These are phyloP conservation scores for Claviceps pazoutovae DNA, from an alignment of 2,329 filamentous ascomycete species.

Conservation along the genomic window DNA sequence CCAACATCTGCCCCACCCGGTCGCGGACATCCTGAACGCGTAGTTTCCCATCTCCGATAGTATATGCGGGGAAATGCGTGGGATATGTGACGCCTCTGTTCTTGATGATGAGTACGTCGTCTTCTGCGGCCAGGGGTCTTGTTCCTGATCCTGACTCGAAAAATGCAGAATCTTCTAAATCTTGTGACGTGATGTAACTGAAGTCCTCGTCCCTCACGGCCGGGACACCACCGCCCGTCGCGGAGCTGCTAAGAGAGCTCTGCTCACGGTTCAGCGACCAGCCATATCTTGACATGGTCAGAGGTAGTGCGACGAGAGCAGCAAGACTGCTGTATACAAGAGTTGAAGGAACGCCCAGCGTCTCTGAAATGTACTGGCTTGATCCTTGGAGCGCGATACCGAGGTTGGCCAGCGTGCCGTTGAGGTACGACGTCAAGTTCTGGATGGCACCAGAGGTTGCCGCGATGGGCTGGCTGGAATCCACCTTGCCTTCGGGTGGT, in stretches of 20 bases:
- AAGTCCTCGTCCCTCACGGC: constrained; percentile 65
- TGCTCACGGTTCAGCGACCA: constrained; percentile 32
- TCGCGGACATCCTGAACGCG: constrained; percentile 51
- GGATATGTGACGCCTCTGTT: constrained; percentile 52
- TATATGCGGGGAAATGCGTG: constrained; percentile 60
- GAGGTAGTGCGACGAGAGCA: constrained; percentile 32
- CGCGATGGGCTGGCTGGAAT: constrained; percentile 42
- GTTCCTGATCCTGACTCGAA: background rate
- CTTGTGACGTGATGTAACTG: constrained; percentile 70
- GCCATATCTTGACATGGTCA: constrained; percentile 42
- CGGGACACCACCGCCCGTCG: constrained; percentile 34
- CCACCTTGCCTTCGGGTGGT: constrained; percentile 40
- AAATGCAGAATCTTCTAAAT: constrained; percentile 37
- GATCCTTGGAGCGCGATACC: constrained; percentile 33
- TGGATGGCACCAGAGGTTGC: constrained; percentile 51
- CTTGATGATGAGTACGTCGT: constrained; percentile 59
- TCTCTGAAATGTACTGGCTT: constrained; percentile 37
- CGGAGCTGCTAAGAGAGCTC: constrained; percentile 38
- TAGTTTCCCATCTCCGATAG: constrained; percentile 61
- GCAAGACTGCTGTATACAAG: constrained; percentile 37
- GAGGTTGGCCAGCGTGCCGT: constrained; percentile 35
- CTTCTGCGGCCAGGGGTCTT: constrained; percentile 29
- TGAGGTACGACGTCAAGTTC: constrained; percentile 45
- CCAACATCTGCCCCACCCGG: constrained; percentile 53
- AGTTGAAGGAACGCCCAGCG: constrained; percentile 33